Conservation (phyloP, 495 filamentous ascomycete genomes). For the Aspergillus bertholletiae region DNA sequence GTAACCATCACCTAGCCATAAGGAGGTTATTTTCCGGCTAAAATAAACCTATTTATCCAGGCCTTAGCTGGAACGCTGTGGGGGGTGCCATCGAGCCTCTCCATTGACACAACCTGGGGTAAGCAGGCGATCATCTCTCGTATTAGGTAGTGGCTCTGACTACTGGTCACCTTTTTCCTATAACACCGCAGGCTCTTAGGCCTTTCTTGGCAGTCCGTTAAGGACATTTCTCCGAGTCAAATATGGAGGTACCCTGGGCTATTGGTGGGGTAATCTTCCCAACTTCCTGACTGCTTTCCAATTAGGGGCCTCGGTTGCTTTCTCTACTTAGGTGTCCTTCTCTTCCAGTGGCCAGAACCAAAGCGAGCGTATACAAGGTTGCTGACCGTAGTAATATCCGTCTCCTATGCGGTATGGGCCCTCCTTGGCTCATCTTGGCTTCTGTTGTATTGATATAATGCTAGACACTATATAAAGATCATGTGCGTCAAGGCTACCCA, state of each 20-base stretch:
- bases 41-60: not conserved
- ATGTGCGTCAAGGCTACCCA: not conserved
- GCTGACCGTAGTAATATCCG: not conserved
- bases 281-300: not conserved
- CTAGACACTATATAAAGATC: not conserved
- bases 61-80: not conserved
- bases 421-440: too few relatives aligned
- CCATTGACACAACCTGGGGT: not conserved
- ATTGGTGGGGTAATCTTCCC: not conserved
- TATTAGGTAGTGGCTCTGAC: too few relatives aligned
- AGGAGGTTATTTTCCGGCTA: not conserved
- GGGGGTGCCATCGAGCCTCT: not conserved
- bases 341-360: not conserved
- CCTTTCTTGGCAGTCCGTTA: not conserved
- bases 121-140: not conserved
- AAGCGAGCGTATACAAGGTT: not conserved
- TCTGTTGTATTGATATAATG: not conserved
- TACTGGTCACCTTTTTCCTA: too few relatives aligned
- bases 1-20: constrained; percentile 4
- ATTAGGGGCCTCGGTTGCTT: not conserved
- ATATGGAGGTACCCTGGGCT: not conserved
- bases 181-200: not conserved
- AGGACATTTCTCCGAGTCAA: not conserved
- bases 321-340: not conserved
- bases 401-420: not conserved